Evolutionary conservation across 148 eudicot species (phyloP).

Genomic region (Bassia scoparia): DNA sequence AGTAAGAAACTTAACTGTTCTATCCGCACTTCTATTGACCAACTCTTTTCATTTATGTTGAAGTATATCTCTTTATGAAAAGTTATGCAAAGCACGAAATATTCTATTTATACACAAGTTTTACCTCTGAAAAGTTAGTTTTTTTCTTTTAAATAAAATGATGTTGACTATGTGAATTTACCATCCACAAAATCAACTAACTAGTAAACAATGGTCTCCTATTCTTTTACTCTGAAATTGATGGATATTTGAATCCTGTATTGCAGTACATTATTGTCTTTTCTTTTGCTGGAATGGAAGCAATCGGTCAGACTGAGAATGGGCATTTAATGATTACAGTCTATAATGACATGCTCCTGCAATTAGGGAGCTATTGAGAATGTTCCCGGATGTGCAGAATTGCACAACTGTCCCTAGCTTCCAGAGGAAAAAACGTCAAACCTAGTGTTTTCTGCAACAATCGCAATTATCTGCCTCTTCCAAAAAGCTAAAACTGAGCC

Average conservation of each 20-base stretch:
- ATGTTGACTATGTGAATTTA: background rate
- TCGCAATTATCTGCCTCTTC: conserved; percentile 77
- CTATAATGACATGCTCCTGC: conserved; percentile 85
- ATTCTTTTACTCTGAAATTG: background rate
- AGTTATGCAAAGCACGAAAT: background rate
- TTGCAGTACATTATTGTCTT: conserved; percentile 90
- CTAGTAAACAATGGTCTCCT: no score
- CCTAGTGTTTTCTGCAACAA: conserved; percentile 97
- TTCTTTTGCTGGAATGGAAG: conserved; percentile 98
- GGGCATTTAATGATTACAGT: conserved; percentile 95
- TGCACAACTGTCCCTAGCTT: conserved; percentile 59
- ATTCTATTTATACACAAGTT: background rate
- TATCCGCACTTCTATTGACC: background rate
- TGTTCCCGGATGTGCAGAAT: conserved; percentile 47
- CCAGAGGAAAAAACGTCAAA: conserved; percentile 90
- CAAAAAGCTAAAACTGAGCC: conserved; percentile 83
- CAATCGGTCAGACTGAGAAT: conserved; percentile 90
- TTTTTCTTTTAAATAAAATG: background rate
- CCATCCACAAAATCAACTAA: background rate
- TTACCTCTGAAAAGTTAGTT: no score
- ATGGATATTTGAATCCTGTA: conserved; percentile 18
- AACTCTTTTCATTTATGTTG: background rate
- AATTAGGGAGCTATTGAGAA: conserved; percentile 39
- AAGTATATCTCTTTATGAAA: background rate
- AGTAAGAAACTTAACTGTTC: background rate